A percentile compares a stretch with the other conserved stretches of the same genome.
These are phyloP conservation scores for Leishmania arabica DNA, from an alignment of 208 protist species.

Conservation along the genomic window DNA sequence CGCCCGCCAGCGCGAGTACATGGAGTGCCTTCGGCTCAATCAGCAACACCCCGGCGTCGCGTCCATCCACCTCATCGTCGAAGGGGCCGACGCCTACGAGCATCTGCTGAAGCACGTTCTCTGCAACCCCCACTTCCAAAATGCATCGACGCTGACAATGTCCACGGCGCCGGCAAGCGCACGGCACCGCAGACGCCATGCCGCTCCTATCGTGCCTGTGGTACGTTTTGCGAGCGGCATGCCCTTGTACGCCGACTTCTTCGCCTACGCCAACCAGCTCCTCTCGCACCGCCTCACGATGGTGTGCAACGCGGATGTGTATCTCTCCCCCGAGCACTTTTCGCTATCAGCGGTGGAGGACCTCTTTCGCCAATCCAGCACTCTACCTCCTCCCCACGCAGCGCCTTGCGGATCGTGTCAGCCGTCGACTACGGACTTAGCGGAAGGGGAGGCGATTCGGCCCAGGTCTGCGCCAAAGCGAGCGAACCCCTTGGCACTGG, in stretches of 20 bases:
- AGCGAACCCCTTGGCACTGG: slow-evolving; percentile 43
- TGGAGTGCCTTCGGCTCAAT: slow-evolving; percentile 66
- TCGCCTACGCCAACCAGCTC: slow-evolving; percentile 66
- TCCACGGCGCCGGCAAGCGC: neutral
- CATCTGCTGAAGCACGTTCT: slow-evolving; percentile 55
- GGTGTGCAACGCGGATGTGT: slow-evolving; percentile 89
- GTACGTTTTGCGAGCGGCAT: slow-evolving; percentile 28
- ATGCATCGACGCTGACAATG: neutral
- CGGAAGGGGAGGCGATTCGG: neutral
- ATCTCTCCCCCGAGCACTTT: slow-evolving; percentile 49
- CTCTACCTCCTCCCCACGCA: neutral
- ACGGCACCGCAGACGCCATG: neutral
- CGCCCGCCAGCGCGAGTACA: slow-evolving; percentile 71
- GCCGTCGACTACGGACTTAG: neutral
- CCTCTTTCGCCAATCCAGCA: slow-evolving; percentile 34
- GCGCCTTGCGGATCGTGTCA: neutral
- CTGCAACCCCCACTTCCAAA: neutral
- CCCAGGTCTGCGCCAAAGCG: neutral
- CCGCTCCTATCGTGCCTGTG: slow-evolving; percentile 43
- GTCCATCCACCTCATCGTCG: slow-evolving; percentile 66
- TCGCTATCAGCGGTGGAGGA: slow-evolving; percentile 26
- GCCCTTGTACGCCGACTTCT: slow-evolving; percentile 80
- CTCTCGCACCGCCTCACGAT: slow-evolving; percentile 56
- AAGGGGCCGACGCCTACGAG: slow-evolving; percentile 55
- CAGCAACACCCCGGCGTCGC: slow-evolving; percentile 48